phyloP scores from a whole-genome alignment of 495 filamentous ascomycete species.

The Trichoderma gamsii region DNA sequence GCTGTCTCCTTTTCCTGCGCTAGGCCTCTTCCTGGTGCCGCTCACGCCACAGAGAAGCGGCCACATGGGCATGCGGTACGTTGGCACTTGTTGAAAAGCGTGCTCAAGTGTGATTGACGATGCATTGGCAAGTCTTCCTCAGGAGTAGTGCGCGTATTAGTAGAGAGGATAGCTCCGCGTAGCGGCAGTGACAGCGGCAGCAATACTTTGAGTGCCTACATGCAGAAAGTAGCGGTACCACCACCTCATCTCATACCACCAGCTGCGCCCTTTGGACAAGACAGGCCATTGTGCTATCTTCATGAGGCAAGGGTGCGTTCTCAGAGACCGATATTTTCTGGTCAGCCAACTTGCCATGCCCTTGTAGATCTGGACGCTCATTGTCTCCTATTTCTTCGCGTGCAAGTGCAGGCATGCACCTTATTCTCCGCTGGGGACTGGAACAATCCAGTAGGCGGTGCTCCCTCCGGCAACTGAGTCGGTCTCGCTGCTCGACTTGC shows the following conservation, averaged over 20 bases:
- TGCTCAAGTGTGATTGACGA: neutral
- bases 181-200: too few relatives aligned
- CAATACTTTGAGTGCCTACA: too few relatives aligned
- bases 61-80: neutral
- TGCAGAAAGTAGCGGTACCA: too few relatives aligned
- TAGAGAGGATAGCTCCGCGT: too few relatives aligned
- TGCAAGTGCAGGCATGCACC: neutral
- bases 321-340: neutral
- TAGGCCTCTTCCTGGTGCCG: neutral
- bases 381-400: neutral
- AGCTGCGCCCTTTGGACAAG: too few relatives aligned
- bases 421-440: neutral
- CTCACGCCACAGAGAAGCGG: slow-evolving; percentile 6
- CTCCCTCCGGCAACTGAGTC: neutral
- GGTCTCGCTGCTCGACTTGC: neutral
- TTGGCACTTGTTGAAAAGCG: neutral
- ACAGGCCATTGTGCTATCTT: neutral
- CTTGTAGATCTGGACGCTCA: neutral
- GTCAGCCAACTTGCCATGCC: neutral
- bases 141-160: too few relatives aligned
- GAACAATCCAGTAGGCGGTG: too few relatives aligned
- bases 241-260: too few relatives aligned
- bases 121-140: neutral
- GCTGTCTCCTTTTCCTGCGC: neutral
- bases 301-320: neutral